Percentiles rank a stretch among this genome's conserved stretches.
These are phyloP conservation scores for Calonectria naviculata DNA, from an alignment of 2,329 filamentous ascomycete species.

Conservation along the genomic window DNA sequence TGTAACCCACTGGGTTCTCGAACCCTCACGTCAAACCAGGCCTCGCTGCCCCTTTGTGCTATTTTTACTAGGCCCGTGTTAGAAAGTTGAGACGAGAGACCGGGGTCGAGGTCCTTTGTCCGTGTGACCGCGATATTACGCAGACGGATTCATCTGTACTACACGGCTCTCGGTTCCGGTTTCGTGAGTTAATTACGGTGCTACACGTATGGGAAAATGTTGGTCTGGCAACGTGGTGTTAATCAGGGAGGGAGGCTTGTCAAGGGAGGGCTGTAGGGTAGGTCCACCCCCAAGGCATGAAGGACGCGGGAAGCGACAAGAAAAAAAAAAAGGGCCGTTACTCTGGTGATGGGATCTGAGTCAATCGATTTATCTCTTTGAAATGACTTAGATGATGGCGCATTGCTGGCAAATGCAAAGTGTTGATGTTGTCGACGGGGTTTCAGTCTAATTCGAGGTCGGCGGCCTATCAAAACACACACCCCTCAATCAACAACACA, in stretches of 20 bases:
- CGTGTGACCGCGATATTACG: background rate
- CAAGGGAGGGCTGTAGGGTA: constrained; percentile 2
- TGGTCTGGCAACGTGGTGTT: background rate
- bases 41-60: background rate
- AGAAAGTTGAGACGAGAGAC: background rate
- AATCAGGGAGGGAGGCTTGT: background rate
- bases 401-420: background rate
- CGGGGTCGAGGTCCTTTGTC: background rate
- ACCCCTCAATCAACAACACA: background rate
- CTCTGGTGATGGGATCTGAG: background rate
- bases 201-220: background rate
- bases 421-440: background rate
- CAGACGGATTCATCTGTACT: background rate
- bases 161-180: background rate
- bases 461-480: background rate
- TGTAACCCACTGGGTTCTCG: background rate
- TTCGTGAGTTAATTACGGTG: background rate
- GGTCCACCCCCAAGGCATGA: background rate
- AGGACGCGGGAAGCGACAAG: background rate
- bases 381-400: background rate
- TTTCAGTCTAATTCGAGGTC: background rate
- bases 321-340: background rate
- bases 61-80: background rate
- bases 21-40: background rate
- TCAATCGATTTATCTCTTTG: background rate